These are phyloP conservation scores for Termitomyces sp. DNA, from an alignment of 768 basidiomycete species.

Conservation along the genomic window DNA sequence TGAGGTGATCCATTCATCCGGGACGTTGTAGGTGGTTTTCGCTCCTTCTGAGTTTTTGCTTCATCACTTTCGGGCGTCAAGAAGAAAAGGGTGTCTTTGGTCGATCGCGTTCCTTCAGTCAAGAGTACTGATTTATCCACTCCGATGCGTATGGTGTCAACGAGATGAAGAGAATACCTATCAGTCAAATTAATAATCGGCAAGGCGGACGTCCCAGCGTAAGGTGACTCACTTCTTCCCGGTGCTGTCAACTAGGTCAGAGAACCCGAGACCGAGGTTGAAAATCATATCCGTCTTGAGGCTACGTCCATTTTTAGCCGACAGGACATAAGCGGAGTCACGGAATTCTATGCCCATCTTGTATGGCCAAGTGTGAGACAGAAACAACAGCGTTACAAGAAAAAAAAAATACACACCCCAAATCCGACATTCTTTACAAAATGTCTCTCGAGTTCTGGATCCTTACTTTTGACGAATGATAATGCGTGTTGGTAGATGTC, in stretches of 20 bases:
- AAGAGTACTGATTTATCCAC: constrained; percentile 61
- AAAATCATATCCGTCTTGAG: constrained; percentile 83
- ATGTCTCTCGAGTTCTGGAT: constrained; percentile 76
- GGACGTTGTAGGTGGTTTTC: constrained; percentile 48
- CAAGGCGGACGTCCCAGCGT: background rate
- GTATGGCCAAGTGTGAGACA: background rate
- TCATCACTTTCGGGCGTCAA: constrained; percentile 60
- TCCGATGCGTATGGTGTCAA: constrained; percentile 84
- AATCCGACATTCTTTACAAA: constrained; percentile 91
- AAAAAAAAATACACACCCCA: constrained; percentile 48
- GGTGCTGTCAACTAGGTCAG: constrained; percentile 71
- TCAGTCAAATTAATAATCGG: background rate
- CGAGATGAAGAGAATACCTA: constrained; percentile 85
- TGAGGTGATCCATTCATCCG: constrained; percentile 62
- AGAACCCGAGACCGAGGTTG: constrained; percentile 81
- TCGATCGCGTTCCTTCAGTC: constrained; percentile 79
- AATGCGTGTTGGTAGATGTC: constrained; percentile 82
- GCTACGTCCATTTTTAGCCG: constrained; percentile 69
- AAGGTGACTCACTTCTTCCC: constrained; percentile 64
- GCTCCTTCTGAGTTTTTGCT: constrained; percentile 52
- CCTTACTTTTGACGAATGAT: constrained; percentile 68
- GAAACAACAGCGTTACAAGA: background rate
- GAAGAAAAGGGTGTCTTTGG: constrained; percentile 89
- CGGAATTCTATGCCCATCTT: constrained; percentile 97
- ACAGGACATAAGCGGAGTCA: constrained; percentile 80